These are phyloP conservation scores for Cercospora sp. DNA, from an alignment of 2,329 filamentous ascomycete genomes.

Conservation along the genomic window DNA sequence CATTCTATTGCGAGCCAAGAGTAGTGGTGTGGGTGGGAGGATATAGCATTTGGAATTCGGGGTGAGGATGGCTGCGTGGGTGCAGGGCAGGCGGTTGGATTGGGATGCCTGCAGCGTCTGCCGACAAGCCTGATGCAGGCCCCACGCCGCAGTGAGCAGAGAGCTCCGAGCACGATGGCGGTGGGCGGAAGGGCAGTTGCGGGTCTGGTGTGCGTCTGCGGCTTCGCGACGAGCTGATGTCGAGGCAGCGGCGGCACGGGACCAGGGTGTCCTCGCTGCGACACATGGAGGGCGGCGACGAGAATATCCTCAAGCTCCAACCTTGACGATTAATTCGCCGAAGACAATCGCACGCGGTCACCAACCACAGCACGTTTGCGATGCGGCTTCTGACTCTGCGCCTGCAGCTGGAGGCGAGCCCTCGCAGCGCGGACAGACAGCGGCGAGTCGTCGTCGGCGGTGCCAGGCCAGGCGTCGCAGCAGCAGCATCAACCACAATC, in stretches of 20 bases:
- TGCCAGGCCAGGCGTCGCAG: not conserved
- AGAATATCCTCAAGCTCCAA: not conserved
- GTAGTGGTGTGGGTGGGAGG: not conserved
- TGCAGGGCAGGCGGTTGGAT: not conserved
- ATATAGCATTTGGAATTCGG: not conserved
- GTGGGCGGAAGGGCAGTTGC: not conserved
- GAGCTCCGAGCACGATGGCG: not conserved
- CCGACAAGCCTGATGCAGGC: not conserved
- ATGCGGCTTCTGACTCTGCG: not conserved
- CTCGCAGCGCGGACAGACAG: not conserved
- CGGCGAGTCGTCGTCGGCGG: slow-evolving; percentile 2
- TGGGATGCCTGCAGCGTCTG: not conserved
- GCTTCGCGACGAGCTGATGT: slow-evolving; percentile 8
- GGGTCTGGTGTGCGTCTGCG: not conserved
- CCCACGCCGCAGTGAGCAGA: not conserved
- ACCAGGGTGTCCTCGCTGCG: slow-evolving; percentile 13
- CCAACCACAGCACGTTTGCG: not conserved
- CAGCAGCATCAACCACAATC: not conserved
- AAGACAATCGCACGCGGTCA: not conserved
- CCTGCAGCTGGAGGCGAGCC: not conserved
- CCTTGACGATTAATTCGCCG: slow-evolving; percentile 3
- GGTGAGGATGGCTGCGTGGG: not conserved
- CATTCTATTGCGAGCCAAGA: not conserved
- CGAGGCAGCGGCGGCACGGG: not conserved
- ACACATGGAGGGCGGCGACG: slow-evolving; percentile 6